Conservation (phyloP, 306 rosid genomes). For the Cajanus cajan region DNA sequence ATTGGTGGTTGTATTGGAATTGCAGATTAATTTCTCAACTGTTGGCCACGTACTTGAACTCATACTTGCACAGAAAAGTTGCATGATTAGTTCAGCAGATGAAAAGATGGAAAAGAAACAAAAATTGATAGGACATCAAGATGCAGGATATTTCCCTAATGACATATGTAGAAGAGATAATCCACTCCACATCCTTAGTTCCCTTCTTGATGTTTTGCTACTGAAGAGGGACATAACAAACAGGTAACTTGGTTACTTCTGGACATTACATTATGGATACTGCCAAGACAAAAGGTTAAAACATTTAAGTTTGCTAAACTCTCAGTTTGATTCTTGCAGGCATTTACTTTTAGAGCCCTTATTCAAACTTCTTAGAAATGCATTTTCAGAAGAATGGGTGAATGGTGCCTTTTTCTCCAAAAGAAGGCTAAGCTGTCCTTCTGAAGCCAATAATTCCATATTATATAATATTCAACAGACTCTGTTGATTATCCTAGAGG, state of each 20-base stretch:
- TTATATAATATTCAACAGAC: constrained; percentile 70
- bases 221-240: constrained; percentile 67
- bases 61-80: constrained; percentile 40
- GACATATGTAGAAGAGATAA: constrained; percentile 44
- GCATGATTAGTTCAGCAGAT: constrained; percentile 26
- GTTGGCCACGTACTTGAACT: constrained; percentile 54
- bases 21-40: constrained; percentile 62
- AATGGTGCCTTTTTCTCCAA: constrained; percentile 33
- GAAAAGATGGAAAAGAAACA: constrained; percentile 62
- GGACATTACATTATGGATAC: background rate
- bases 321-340: constrained; percentile 49
- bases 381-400: constrained; percentile 59
- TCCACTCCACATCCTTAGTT: constrained; percentile 52
- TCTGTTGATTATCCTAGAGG: constrained; percentile 70
- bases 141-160: constrained; percentile 33
- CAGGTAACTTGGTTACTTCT: constrained; percentile 51
- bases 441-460: constrained; percentile 34
- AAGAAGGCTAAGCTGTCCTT: constrained; percentile 33
- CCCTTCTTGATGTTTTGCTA: constrained; percentile 81
- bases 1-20: constrained; percentile 29
- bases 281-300: background rate
- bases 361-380: constrained; percentile 58
- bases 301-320: constrained; percentile 26
- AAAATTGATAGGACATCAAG: constrained; percentile 43
- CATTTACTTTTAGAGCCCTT: constrained; percentile 65